These are phyloP conservation scores for Marasmius sp. DNA, from an alignment of 1,284 basidiomycete genomes.

Conservation along the genomic window DNA sequence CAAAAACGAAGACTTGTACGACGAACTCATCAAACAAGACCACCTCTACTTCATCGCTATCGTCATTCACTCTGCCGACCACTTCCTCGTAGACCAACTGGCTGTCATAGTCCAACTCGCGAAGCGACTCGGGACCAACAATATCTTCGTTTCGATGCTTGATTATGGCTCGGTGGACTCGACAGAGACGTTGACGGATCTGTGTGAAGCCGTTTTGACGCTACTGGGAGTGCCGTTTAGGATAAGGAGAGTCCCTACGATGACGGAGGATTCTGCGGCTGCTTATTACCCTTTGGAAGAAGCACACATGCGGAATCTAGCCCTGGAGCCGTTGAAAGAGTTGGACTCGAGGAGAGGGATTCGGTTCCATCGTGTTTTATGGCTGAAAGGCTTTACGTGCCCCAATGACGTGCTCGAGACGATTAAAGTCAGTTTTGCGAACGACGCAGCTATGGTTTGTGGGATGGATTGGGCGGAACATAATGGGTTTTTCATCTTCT, in stretches of 20 bases:
- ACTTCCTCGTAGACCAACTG: constrained; percentile 95
- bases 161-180: constrained; percentile 93
- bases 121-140: constrained; percentile 81
- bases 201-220: constrained; percentile 90
- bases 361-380: constrained; percentile 86
- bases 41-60: constrained; percentile 93
- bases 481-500: constrained; percentile 95
- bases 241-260: constrained; percentile 82
- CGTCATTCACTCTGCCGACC: constrained; percentile 93
- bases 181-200: constrained; percentile 87
- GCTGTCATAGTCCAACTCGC: constrained; percentile 94
- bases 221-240: constrained; percentile 89
- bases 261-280: constrained; percentile 83
- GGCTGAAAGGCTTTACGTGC: constrained; percentile 97
- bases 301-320: constrained; percentile 88
- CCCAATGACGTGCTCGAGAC: constrained; percentile 95
- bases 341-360: constrained; percentile 74
- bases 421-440: constrained; percentile 83
- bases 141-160: constrained; percentile 93
- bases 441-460: constrained; percentile 94
- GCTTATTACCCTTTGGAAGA: constrained; percentile 95
- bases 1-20: constrained; percentile 80
- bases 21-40: constrained; percentile 79
- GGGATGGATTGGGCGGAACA: constrained; percentile 99
- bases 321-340: constrained; percentile 87